These are phyloP conservation scores for Protea cynaroides DNA, from an alignment of 164 flowering plant species.

Conservation along the genomic window DNA sequence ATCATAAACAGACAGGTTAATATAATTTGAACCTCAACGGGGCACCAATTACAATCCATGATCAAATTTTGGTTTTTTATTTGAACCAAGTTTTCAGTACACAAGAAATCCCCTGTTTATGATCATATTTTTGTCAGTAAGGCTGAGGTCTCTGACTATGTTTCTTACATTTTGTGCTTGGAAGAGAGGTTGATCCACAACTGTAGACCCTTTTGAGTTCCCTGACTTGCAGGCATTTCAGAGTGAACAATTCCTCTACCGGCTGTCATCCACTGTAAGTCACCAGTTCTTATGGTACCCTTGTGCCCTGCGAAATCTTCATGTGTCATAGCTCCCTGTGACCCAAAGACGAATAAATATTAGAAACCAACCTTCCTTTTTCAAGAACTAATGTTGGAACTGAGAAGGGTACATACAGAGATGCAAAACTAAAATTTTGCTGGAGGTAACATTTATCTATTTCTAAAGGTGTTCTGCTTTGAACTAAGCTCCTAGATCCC, in stretches of 20 bases:
- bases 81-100: background rate
- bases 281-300: constrained; percentile 73
- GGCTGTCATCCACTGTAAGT: constrained; percentile 92
- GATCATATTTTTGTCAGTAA: background rate
- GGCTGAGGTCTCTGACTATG: no score
- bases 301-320: constrained; percentile 81
- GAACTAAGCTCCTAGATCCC: no score
- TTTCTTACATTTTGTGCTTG: constrained; percentile 61
- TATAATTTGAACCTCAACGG: background rate
- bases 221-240: constrained; percentile 74
- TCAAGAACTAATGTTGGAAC: no score
- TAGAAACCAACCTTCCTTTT: background rate
- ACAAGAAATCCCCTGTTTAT: background rate
- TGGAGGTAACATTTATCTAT: no score
- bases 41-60: no score
- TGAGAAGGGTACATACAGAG: no score
- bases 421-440: no score
- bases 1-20: background rate
- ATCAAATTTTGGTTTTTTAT: background rate
- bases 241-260: constrained; percentile 92
- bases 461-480: no score
- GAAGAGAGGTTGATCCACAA: constrained; percentile 91
- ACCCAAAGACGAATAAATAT: background rate
- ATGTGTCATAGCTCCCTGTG: constrained; percentile 65
- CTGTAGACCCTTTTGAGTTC: constrained; percentile 69